Evolutionary conservation across 495 filamentous ascomycete species (phyloP).

Genomic region (Penicillium herquei): DNA sequence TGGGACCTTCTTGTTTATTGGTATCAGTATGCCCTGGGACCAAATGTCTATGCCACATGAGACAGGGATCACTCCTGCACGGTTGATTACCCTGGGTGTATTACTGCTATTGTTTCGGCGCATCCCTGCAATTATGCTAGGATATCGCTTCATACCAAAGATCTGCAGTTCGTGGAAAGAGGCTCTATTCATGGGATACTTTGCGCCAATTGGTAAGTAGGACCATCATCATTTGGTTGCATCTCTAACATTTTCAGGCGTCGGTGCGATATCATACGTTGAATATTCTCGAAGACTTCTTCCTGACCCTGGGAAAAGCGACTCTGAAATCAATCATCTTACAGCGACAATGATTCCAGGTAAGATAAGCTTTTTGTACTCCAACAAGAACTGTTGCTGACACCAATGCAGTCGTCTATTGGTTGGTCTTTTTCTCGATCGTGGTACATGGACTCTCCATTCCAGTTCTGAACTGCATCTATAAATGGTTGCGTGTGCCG

Average conservation of each 20-base stretch:
- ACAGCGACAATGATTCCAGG: constrained; percentile 47
- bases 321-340: constrained; percentile 51
- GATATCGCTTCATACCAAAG: constrained; percentile 38
- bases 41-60: constrained; percentile 26
- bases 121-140: constrained; percentile 35
- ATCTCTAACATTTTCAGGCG: constrained; percentile 21
- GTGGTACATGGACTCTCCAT: constrained; percentile 58
- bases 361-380: constrained; percentile 2
- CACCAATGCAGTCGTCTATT: constrained; percentile 48
- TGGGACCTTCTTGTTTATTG: constrained; percentile 45
- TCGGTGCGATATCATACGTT: constrained; percentile 39
- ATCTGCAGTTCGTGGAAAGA: constrained; percentile 39
- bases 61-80: constrained; percentile 30
- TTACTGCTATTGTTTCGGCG: constrained; percentile 37
- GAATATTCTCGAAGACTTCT: constrained; percentile 57
- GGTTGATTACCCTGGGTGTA: constrained; percentile 31
- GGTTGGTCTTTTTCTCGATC: constrained; percentile 58
- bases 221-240: not conserved
- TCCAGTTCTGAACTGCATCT: constrained; percentile 48
- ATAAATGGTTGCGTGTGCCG: constrained; percentile 41
- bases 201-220: constrained; percentile 38
- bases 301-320: constrained; percentile 47
- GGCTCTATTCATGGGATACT: constrained; percentile 41
- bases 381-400: not conserved
- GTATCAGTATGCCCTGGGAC: constrained; percentile 40